phyloP scores from a whole-genome alignment of 345 rosid species.

The Brassica cretica region DNA sequence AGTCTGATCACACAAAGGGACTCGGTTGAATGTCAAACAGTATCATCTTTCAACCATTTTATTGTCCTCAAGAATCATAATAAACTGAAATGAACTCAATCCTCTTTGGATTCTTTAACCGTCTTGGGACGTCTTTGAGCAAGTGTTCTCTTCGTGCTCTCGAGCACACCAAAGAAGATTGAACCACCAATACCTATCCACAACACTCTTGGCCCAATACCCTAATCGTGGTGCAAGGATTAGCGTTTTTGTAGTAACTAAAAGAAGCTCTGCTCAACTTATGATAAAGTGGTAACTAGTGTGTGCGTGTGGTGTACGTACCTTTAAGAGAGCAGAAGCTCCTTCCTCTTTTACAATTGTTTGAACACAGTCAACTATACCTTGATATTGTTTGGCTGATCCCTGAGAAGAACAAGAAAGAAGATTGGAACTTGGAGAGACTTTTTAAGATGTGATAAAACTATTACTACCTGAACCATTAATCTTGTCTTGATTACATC shows the following conservation, averaged over 20 bases:
- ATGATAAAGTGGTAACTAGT: neutral
- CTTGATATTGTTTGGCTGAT: conserved; percentile 75
- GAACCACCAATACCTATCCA: conserved; percentile 97
- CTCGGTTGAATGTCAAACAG: conserved; percentile 4
- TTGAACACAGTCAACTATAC: conserved; percentile 84
- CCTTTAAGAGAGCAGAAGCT: conserved; percentile 86
- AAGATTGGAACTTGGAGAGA: neutral
- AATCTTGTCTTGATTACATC: conserved; percentile 96
- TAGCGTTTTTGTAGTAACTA: neutral
- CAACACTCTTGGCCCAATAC: conserved; percentile 80
- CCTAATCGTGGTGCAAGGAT: conserved; percentile 42
- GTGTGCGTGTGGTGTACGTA: conserved; percentile 13
- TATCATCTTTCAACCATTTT: neutral
- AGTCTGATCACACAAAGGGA: conserved; percentile 18
- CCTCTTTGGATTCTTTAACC: conserved; percentile 36
- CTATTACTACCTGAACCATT: conserved; percentile 83
- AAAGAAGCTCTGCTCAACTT: neutral
- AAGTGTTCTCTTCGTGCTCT: conserved; percentile 73
- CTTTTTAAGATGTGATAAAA: conserved; percentile 8
- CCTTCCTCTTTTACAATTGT: conserved; percentile 87
- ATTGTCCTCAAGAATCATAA: neutral
- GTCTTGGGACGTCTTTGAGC: conserved; percentile 53
- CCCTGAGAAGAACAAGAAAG: conserved; percentile 48
- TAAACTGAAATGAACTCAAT: conserved; percentile 4
- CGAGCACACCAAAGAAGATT: conserved; percentile 82